A percentile compares a stretch with the other conserved stretches of the same genome.
phyloP scores from a whole-genome alignment of 1,139 yeast species.

The Lodderomyces jiufengensis region DNA sequence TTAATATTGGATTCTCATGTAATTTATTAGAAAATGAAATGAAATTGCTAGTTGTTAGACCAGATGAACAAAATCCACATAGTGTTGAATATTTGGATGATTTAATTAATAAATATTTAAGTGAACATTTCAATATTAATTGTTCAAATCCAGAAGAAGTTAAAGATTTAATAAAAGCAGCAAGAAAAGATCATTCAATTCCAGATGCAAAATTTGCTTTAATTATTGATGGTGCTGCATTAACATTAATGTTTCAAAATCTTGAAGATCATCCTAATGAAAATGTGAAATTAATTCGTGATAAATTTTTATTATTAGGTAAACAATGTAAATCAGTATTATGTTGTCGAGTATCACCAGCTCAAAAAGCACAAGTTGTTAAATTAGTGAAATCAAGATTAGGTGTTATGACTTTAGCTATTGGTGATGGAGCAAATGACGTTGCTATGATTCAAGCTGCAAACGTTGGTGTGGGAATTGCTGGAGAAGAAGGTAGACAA shows the following conservation, averaged over 20 bases:
- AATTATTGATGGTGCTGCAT: conserved; percentile 55
- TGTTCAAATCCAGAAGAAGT: conserved; percentile 20
- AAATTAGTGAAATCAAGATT: conserved; percentile 48
- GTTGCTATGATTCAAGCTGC: conserved; percentile 71
- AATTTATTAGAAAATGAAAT: conserved; percentile 81
- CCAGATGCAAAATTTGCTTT: conserved; percentile 48
- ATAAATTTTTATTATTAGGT: conserved; percentile 52
- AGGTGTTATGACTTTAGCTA: conserved; percentile 60
- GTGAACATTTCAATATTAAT: conserved; percentile 37
- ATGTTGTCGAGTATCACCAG: conserved; percentile 64
- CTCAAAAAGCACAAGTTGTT: conserved; percentile 60
- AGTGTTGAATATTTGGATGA: conserved; percentile 28
- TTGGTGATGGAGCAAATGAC: conserved; percentile 69
- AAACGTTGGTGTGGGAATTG: conserved; percentile 63
- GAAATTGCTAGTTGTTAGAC: conserved; percentile 73
- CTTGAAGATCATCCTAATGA: conserved; percentile 17
- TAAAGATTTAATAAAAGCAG: conserved; percentile 34
- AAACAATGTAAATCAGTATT: conserved; percentile 59
- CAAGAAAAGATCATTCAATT: conserved; percentile 48
- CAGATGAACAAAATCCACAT: conserved; percentile 25
- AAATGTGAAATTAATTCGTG: conserved; percentile 18
- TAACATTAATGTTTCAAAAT: conserved; percentile 38
- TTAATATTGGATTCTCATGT: conserved; percentile 95
- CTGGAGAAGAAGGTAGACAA: conserved; percentile 67
- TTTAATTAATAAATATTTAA: conserved; percentile 36